Base-by-base conservation (phyloP, 2,329 filamentous ascomycete genomes). In the Pyrenophora tritici-repentis region DNA sequence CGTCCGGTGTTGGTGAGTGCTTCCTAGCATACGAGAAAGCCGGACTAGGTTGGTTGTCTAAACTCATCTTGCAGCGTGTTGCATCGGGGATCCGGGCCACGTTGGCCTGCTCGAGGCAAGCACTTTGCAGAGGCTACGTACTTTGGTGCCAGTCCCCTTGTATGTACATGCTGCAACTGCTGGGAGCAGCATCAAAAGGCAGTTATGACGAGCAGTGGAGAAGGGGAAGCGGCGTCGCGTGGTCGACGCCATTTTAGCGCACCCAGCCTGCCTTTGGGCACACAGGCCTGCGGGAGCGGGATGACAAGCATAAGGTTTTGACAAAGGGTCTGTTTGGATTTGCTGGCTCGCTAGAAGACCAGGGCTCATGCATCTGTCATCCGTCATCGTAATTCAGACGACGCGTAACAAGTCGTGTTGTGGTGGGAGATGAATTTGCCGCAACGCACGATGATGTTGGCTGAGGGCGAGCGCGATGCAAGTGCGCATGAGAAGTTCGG, bases 291-390 rank as follows among this genome's bases (percentile, higher is more conserved):
- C 68, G 70, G 68, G 70, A 73, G 65, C 63, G 63, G 63, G 63
- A 69, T 72, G 70, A 72, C 70, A 63, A 62, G 69, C 70, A 73
- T 73, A 71, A 68, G 55, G 63, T 71, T 69, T 68, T 59, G 44
- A 54, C 51, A 68, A 65, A 69, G 63, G 65, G 67, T 67, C 62
- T 62, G 47, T 55, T 49, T 53, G 48, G 40, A 58, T 45, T 53
- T 48, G 54, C 56, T 57, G 57, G 47, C 55, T 64, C 50, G 50
- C 59, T 50, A 55, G 50, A 40, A 60, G 41, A 61, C 43, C 47
- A 59, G 48, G 58, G 59, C 48, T 39, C 50, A 42, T 42, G 46
- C 47, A 42, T 42, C 36, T 39, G 39, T 45, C 46, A 43, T 44
- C 46, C 29, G 40, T 44, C 38, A 36, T 47, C 22, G 40, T 24